Percentiles rank a stretch among this genome's conserved stretches.
phyloP scores from a whole-genome alignment of 2,329 filamentous ascomycete species.

The Aspergillus unguis region DNA sequence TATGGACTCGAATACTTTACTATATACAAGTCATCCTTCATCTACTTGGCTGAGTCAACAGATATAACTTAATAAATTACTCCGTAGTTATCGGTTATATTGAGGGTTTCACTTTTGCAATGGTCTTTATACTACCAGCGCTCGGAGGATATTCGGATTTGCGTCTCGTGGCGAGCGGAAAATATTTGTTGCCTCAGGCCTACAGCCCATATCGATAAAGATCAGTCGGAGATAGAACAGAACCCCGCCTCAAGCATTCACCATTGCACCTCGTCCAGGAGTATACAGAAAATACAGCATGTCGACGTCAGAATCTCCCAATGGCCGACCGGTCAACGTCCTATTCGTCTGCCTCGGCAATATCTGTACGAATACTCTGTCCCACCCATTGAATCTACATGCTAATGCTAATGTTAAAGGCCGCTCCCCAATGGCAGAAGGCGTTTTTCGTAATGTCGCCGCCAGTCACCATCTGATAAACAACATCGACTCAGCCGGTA shows the following conservation, averaged over 20 bases:
- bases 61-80: too few species aligned
- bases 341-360: slow-evolving; percentile 97
- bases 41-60: too few species aligned
- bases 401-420: slow-evolving; percentile 35
- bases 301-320: slow-evolving; percentile 17
- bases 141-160: background rate
- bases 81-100: too few species aligned
- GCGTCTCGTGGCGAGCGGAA: background rate
- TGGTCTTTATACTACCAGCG: too few species aligned
- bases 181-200: background rate
- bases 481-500: slow-evolving; percentile 83
- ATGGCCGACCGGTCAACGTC: slow-evolving; percentile 57
- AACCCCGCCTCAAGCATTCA: slow-evolving; percentile 3
- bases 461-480: slow-evolving; percentile 59
- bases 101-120: too few species aligned
- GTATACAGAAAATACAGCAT: slow-evolving; percentile 15
- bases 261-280: background rate
- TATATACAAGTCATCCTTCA: too few species aligned
- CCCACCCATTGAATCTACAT: slow-evolving; percentile 1
- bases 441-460: slow-evolving; percentile 74
- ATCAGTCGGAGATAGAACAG: background rate
- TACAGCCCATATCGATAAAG: slow-evolving; percentile 3
- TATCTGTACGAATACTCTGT: slow-evolving; percentile 61
- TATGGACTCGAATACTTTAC: too few species aligned
- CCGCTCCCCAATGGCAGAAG: slow-evolving; percentile 91